Base-by-base conservation (phyloP, 768 basidiomycete species). In the Leccinum ochraceum region DNA sequence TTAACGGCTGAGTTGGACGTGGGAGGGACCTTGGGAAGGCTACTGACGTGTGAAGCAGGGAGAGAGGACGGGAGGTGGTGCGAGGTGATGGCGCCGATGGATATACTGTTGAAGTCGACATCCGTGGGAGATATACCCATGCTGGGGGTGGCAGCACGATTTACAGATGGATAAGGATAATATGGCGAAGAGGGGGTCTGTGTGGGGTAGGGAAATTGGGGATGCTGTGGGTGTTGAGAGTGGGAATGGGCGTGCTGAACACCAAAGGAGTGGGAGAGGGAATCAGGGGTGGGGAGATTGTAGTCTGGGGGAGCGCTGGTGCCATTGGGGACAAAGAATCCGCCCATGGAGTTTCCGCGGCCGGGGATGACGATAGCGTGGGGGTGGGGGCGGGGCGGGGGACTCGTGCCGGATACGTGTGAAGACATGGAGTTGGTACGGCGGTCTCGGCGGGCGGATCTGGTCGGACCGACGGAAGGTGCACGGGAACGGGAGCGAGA, bases 351-450 rank as follows among this genome's bases (percentile, higher is more conserved):
- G 66, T 67, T 65, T 53, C 66, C 69, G 22, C 77, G 72, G 20
- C 79, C 74, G 7, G 87, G 90, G 65, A 91, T 91, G 54, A 89
- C 77, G 69, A 92, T 90, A 10, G 87, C 87, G 64, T 87, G 86
- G 0, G 87, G 86, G 22, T 83, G 77, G 13, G 73, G 71, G 3
- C 72, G 72, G 53, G 77, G 78, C 10, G 81, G 79, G n/a, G 80
- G 80, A 24, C 78, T 78, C 36, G 74, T 44, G 83, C 86, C 54
- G 81, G 87, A 60, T 71, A 81, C 50, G 79, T 84, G 72, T 13
- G 84, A 81, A 61, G 82, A 83, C 51, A 90, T 78, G 62, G 83
- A 84, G 60, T 83, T 85, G 59, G 83, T 83, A 58, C 88, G 76
- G 60, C 88, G 79, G 20, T 83, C 69, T 54, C 79, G 69, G 17